Conservation (phyloP, 2,329 filamentous ascomycete genomes). For the Ceratocystis eucalypticola region DNA sequence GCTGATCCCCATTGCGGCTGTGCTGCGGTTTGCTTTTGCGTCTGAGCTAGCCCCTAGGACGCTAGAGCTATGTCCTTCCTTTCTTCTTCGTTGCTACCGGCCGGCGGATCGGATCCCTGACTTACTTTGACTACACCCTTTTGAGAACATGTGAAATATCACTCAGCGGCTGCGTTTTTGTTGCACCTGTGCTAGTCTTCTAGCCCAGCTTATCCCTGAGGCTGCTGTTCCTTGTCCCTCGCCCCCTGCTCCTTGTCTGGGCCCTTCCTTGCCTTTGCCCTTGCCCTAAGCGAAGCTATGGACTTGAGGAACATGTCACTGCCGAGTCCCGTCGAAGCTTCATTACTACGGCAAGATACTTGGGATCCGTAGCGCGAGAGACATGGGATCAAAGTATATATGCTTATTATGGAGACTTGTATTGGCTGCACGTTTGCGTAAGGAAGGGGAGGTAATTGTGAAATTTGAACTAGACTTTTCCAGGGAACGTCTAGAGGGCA, state of each 20-base stretch:
- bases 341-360: constrained; percentile 5
- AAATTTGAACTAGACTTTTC: constrained; percentile 5
- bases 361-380: neutral
- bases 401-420: neutral
- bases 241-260: neutral
- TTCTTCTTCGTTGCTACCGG: neutral
- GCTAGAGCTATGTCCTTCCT: neutral
- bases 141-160: constrained; percentile 1
- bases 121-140: neutral
- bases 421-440: neutral
- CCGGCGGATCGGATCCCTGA: neutral
- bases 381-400: constrained; percentile 8
- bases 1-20: constrained; percentile 5
- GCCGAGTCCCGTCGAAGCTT: constrained; percentile 7
- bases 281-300: neutral
- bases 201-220: neutral
- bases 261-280: neutral
- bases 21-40: neutral
- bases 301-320: constrained; percentile 6
- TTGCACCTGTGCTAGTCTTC: neutral
- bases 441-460: neutral
- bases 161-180: neutral
- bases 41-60: no score
- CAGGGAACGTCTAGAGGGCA: neutral
- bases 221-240: neutral